phyloP scores from a whole-genome alignment of 331 rosid genomes.

The Rosa hybrid region DNA sequence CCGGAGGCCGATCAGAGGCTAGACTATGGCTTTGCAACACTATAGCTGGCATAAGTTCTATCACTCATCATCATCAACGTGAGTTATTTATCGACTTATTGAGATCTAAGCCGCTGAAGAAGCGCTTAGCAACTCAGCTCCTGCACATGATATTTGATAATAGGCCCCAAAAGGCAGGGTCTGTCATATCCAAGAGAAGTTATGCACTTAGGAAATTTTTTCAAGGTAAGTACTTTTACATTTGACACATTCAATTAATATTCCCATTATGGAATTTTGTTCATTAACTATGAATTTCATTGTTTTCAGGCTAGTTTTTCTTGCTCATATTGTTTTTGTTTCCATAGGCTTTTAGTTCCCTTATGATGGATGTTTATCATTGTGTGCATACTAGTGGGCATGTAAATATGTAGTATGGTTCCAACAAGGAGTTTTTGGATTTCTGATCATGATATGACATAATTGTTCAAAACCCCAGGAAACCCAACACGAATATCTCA shows the following conservation, averaged over 20 bases:
- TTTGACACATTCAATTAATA: background rate
- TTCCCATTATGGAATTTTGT: background rate
- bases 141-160: conserved; percentile 64
- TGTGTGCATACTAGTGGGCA: conserved; percentile 13
- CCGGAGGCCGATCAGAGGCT: conserved; percentile 69
- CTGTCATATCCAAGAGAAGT: conserved; percentile 55
- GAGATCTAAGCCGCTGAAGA: conserved; percentile 38
- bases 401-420: background rate
- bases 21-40: conserved; percentile 79
- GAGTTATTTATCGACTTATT: conserved; percentile 55
- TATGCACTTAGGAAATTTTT: conserved; percentile 59
- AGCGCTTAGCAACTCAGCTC: conserved; percentile 63
- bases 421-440: conserved; percentile 22
- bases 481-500: conserved; percentile 58
- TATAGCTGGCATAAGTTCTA: conserved; percentile 47
- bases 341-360: background rate
- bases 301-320: background rate
- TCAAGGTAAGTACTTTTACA: conserved; percentile 39
- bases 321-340: background rate
- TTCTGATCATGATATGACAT: conserved; percentile 30
- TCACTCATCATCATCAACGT: conserved; percentile 45
- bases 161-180: conserved; percentile 54
- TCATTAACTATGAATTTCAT: background rate
- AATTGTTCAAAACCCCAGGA: conserved; percentile 53
- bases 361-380: background rate